phyloP scores from a whole-genome alignment of 75 land plant species.

The Sequoiadendron giganteum region DNA sequence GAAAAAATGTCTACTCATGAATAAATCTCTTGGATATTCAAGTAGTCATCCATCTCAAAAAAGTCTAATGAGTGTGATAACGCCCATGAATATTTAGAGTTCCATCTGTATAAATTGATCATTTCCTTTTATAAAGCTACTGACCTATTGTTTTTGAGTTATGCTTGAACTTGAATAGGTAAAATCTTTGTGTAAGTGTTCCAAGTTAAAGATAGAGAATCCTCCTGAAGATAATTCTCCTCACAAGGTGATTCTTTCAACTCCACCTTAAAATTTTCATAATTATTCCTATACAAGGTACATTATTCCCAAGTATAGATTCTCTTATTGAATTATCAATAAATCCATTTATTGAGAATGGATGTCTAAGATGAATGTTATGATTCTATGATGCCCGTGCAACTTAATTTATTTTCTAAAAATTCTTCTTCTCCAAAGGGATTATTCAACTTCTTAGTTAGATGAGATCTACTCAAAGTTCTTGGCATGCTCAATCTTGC shows the following conservation, averaged over 20 bases:
- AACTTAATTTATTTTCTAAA: background rate
- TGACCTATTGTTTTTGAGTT: background rate
- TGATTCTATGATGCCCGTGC: background rate
- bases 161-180: background rate
- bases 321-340: background rate
- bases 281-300: background rate
- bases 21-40: background rate
- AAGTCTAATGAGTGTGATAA: background rate
- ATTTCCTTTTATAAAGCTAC: background rate
- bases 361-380: background rate
- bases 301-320: background rate
- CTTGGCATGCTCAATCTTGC: background rate
- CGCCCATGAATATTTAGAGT: background rate
- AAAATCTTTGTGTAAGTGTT: background rate
- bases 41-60: background rate
- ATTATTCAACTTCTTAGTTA: background rate
- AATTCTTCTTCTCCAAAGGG: background rate
- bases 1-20: background rate
- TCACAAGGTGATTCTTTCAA: background rate
- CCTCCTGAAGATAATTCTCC: background rate
- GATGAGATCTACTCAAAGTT: background rate
- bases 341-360: background rate
- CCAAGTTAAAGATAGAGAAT: background rate
- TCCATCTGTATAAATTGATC: background rate
- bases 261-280: constrained; percentile 1